These are phyloP conservation scores for Leersia perrieri DNA, from an alignment of 176 grass and related monocot species.

Conservation along the genomic window DNA sequence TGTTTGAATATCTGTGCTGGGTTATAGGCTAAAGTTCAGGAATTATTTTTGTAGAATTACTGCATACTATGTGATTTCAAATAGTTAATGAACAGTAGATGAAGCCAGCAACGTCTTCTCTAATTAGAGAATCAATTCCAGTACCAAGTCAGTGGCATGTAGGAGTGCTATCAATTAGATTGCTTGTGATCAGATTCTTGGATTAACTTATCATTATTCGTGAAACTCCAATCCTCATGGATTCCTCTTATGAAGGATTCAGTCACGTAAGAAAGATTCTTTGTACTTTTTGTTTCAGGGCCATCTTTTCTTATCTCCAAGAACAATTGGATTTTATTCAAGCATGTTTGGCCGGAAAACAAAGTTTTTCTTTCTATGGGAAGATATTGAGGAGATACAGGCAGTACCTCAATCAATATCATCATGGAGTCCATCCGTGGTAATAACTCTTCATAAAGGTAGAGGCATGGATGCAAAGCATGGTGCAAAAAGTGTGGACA, in stretches of 20 bases:
- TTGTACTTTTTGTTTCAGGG: slow-evolving; percentile 56
- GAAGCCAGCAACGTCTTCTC: background rate
- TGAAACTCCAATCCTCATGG: background rate
- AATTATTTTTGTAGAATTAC: background rate
- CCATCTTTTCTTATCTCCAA: slow-evolving; percentile 86
- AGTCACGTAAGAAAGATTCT: slow-evolving; percentile 24
- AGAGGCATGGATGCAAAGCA: slow-evolving; percentile 94
- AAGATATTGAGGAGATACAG: slow-evolving; percentile 96
- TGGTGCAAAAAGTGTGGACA: slow-evolving; percentile 74
- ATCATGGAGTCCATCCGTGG: slow-evolving; percentile 70
- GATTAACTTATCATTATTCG: background rate
- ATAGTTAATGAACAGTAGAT: slow-evolving; percentile 16
- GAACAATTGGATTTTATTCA: slow-evolving; percentile 87
- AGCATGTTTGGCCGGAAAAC: slow-evolving; percentile 94
- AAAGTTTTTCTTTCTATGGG: slow-evolving; percentile 94
- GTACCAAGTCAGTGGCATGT: background rate
- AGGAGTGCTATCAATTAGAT: background rate
- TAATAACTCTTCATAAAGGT: slow-evolving; percentile 72
- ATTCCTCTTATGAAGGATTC: background rate
- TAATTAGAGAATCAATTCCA: background rate
- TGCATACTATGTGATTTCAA: slow-evolving; percentile 6
- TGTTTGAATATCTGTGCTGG: slow-evolving; percentile 19
- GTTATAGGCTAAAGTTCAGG: slow-evolving; percentile 10
- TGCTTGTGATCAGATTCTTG: background rate
- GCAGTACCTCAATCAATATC: slow-evolving; percentile 58